Evolutionary conservation across 1,284 basidiomycete species (phyloP), one percentile per base, ranked within the genome.

Genomic region (Albatrellus sp.): DNA sequence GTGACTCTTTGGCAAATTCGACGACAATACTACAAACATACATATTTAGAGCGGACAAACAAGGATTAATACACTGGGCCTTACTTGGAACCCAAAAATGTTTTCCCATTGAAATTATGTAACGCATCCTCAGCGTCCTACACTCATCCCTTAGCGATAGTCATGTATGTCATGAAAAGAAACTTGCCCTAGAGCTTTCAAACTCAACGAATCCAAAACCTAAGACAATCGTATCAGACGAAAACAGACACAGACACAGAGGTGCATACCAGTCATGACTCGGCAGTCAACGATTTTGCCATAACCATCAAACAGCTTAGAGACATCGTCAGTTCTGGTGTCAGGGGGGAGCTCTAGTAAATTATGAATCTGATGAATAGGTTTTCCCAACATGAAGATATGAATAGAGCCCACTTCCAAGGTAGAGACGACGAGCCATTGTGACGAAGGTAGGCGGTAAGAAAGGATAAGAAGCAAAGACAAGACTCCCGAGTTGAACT

Each of bases 181-280:
- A 20, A 53, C 63, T 48, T 57, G 77, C 87, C 65, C 84, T 80
- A 29, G 79, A 65, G 55, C 68, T 85, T 61, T 92, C 91, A 56
- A 92, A 96, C 65, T 96, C 92, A 55, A 96, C 79, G 59, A 97
- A 96, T 42, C 90, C 92, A 57, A 94, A 96, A 36, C 88, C 87
- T 82, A 51, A 11, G 2, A 13, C 4, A 1, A 10, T 38, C 11
- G 12, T 2, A 9, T 12, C 17, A 13, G 9, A 36, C 9, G 2
- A 30, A 24, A 16, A 20, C n/a, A 31, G 11, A 28, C 16, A 24
- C 24, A 3, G 24, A 39, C 9, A 17, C 17, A 13, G 29, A 10
- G 36, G 13, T 36, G 71, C 69, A 48, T 56, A 85, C 85, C 88
- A 45, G 87, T 90, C 90, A 96, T 93, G 61, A 96, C 83, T 55